Conservation (phyloP, 169 alveolate genomes). For the Cryptosporidium viatorum region DNA sequence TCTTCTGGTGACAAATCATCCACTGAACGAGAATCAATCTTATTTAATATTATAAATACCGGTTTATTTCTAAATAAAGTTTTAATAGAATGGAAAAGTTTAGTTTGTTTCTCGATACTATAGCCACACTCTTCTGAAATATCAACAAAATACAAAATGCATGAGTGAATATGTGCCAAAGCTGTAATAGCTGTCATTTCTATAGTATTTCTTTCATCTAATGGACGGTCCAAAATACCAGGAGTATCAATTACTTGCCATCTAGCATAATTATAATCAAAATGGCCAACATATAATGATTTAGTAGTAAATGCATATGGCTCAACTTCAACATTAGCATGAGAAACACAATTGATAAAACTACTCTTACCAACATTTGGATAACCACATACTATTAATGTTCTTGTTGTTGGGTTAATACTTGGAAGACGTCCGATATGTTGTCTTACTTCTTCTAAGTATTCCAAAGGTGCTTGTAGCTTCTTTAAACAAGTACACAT, state of each 20-base stretch:
- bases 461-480: constrained; percentile 92
- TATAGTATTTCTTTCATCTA: constrained; percentile 97
- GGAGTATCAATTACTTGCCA: constrained; percentile 99
- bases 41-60: constrained; percentile 93
- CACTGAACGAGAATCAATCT: constrained; percentile 91
- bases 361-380: constrained; percentile 99
- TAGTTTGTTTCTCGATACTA: constrained; percentile 92
- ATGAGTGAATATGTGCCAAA: constrained; percentile 97
- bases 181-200: constrained; percentile 99
- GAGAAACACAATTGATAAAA: constrained; percentile 95
- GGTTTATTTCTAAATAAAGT: constrained; percentile 96
- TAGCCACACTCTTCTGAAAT: constrained; percentile 97
- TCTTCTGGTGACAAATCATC: constrained; percentile 86
- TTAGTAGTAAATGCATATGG: constrained; percentile 99
- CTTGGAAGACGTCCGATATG: constrained; percentile 97
- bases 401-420: constrained; percentile 95
- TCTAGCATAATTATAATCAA: constrained; percentile 95
- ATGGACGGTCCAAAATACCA: constrained; percentile 97
- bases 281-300: constrained; percentile 98
- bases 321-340: constrained; percentile 98
- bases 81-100: constrained; percentile 92
- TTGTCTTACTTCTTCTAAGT: constrained; percentile 98
- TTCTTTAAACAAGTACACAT: constrained; percentile 97
- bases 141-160: constrained; percentile 90
- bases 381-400: constrained; percentile 95